These are phyloP conservation scores for Rhizophora mangle DNA, from an alignment of 345 rosid genomes.

Conservation along the genomic window DNA sequence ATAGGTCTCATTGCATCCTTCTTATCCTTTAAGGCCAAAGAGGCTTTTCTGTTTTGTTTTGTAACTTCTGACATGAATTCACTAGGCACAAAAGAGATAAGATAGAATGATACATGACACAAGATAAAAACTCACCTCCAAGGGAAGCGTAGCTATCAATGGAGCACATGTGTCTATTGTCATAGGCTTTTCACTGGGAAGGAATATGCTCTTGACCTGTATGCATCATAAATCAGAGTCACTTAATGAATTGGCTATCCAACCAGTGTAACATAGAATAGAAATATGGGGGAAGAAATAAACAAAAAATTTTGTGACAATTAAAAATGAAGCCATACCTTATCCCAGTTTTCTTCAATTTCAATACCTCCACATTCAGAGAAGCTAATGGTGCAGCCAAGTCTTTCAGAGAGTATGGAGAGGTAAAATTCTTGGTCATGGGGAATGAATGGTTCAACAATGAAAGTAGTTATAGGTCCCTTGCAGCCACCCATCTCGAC, in stretches of 20 bases:
- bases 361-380: constrained; percentile 98
- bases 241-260: constrained; percentile 6
- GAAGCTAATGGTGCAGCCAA: constrained; percentile 79
- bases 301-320: neutral
- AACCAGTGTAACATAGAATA: neutral
- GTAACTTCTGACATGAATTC: neutral
- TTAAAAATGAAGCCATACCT: constrained; percentile 36
- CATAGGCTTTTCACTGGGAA: constrained; percentile 72
- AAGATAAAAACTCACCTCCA: constrained; percentile 54
- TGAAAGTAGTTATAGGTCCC: constrained; percentile 89
- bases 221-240: constrained; percentile 11
- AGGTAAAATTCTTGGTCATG: constrained; percentile 87
- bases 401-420: constrained; percentile 85
- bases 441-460: constrained; percentile 92
- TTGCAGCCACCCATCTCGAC: constrained; percentile 93
- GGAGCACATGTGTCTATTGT: constrained; percentile 80
- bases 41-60: too few species aligned
- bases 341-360: constrained; percentile 98
- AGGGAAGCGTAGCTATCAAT: constrained; percentile 88
- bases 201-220: constrained; percentile 80
- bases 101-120: neutral
- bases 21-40: too few species aligned
- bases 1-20: too few species aligned
- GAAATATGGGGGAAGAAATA: constrained; percentile 4
- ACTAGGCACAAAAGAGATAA: neutral